phyloP scores from a whole-genome alignment of 495 filamentous ascomycete species.

The Echria macrotheca region DNA sequence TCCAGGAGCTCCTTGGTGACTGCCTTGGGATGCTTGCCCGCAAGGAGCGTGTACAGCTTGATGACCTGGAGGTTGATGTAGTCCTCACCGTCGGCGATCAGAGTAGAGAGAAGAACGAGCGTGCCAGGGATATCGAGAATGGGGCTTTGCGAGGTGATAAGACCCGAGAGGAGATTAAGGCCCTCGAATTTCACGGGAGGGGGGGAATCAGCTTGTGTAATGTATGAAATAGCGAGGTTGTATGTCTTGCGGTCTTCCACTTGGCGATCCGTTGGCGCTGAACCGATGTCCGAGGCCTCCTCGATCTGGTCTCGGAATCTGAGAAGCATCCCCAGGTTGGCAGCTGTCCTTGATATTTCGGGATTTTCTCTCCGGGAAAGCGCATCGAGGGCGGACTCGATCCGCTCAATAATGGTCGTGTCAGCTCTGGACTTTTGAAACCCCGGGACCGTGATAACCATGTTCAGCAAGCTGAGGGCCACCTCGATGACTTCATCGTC shows the following conservation, averaged over 20 bases:
- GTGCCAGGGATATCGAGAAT: slow-evolving; percentile 67
- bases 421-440: slow-evolving; percentile 50
- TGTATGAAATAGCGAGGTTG: slow-evolving; percentile 63
- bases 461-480: slow-evolving; percentile 62
- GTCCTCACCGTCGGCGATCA: slow-evolving; percentile 65
- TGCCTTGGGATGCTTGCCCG: slow-evolving; percentile 58
- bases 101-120: slow-evolving; percentile 57
- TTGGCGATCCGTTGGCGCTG: slow-evolving; percentile 38
- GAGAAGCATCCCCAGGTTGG: slow-evolving; percentile 53
- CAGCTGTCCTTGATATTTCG: slow-evolving; percentile 48
- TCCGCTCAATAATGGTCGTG: slow-evolving; percentile 37
- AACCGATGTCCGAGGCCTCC: slow-evolving; percentile 30
- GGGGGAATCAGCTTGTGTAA: slow-evolving; percentile 59
- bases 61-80: slow-evolving; percentile 70
- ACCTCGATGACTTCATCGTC: slow-evolving; percentile 52
- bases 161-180: slow-evolving; percentile 59
- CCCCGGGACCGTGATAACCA: slow-evolving; percentile 57
- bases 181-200: slow-evolving; percentile 76
- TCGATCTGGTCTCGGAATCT: slow-evolving; percentile 47
- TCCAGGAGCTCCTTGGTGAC: slow-evolving; percentile 63
- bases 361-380: slow-evolving; percentile 33
- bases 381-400: slow-evolving; percentile 46
- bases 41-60: slow-evolving; percentile 61
- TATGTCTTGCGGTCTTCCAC: slow-evolving; percentile 65
- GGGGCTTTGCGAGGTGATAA: slow-evolving; percentile 58